These are phyloP conservation scores for Phytophthora megakarya DNA, from an alignment of 352 stramenopile genomes.

Conservation along the genomic window DNA sequence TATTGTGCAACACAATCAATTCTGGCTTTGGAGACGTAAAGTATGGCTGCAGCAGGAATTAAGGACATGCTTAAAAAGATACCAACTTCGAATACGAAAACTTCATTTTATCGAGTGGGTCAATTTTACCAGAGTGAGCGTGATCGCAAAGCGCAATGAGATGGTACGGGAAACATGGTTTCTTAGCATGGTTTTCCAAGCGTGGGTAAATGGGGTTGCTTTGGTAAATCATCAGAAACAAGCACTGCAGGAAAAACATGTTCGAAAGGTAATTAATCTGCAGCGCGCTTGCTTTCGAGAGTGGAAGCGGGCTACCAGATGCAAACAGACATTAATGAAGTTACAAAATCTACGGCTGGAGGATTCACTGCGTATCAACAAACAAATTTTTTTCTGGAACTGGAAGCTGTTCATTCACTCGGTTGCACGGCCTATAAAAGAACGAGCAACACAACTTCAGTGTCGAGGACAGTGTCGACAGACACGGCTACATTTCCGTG, in stretches of 20 bases:
- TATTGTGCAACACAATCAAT: conserved; percentile 60
- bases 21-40: conserved; percentile 64
- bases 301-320: conserved; percentile 32
- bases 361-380: conserved; percentile 16
- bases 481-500: conserved; percentile 18
- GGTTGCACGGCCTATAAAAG: conserved; percentile 37
- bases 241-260: conserved; percentile 12
- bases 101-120: conserved; percentile 59
- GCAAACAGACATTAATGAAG: conserved; percentile 28
- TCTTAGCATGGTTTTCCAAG: conserved; percentile 32
- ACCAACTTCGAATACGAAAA: conserved; percentile 30
- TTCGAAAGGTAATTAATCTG: conserved; percentile 11
- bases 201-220: conserved; percentile 43
- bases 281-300: conserved; percentile 31
- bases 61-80: conserved; percentile 24
- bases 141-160: conserved; percentile 51
- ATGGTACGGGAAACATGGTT: conserved; percentile 34
- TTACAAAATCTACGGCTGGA: conserved; percentile 31
- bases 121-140: conserved; percentile 54
- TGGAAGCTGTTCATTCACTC: conserved; percentile 61
- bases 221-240: conserved; percentile 19
- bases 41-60: conserved; percentile 62
- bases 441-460: conserved; percentile 18
- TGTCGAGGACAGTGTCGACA: conserved; percentile 2
- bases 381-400: conserved; percentile 41